Base-by-base conservation (phyloP, 1,139 yeast species). In the Pichia sp. region DNA sequence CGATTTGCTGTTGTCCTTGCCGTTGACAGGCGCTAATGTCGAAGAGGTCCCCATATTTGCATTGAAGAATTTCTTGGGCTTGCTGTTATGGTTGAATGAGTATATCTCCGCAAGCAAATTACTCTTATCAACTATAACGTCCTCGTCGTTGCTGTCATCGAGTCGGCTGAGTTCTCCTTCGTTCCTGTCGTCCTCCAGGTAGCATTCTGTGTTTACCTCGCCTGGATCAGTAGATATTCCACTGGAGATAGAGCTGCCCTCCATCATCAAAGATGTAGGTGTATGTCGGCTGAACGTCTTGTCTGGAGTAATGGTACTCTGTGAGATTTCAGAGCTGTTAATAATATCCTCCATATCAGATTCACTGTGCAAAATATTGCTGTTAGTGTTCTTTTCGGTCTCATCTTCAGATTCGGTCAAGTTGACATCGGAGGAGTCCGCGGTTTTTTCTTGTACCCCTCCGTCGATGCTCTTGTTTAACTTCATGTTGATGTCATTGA, bases 51-150 rank as follows among this genome's bases (percentile, higher is more conserved):
- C 12, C 17, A 43, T 12, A 24, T 42, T 6, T 36, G 38, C n/a
- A 31, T 14, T 36, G 36, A 10, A 10, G 17, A 12, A 14, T 4
- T 30, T 31, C 33, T 27, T 42, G 17, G 12, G 29, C 14, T 30
- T 30, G 16, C 20, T 29, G 24, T 14, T 16, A 9, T 36, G 43
- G 8, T 49, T 51, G 34, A 59, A 59, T 10, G 61, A 55, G 36
- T 55, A 60, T 9, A 60, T 58, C n/a, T 57, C 61, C 8, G 56
- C 61, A 8, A 60, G 46, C 16, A 60, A 38, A 36, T 60, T 60
- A 5, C 46, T 30, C 34, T 60, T 60, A 46, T 59, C 57, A 12
- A 58, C 51, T 5, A 43, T 42, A 10, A 20, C 42, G 17, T 24
- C 49, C n/a, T 16, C 36, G 8, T 46, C 49, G 12, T 30, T 7